These are phyloP conservation scores for Globisporangium nunn DNA, from an alignment of 352 stramenopile species.

Conservation along the genomic window DNA sequence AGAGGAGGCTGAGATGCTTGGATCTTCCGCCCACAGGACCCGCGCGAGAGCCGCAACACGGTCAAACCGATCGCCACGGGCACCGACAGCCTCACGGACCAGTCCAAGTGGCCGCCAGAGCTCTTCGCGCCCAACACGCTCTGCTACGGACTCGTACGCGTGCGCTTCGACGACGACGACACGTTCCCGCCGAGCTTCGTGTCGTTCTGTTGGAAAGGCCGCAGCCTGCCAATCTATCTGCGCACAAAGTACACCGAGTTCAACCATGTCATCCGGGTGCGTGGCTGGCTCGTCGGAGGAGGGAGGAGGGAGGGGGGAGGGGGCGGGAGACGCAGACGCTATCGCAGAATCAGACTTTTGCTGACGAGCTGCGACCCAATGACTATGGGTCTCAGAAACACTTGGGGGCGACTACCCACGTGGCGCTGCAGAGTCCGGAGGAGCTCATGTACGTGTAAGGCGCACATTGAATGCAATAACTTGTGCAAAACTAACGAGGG, in stretches of 20 bases:
- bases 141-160: conserved; percentile 73
- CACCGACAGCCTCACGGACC: conserved; percentile 58
- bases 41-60: conserved; percentile 72
- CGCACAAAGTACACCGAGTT: conserved; percentile 86
- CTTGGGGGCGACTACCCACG: conserved; percentile 63
- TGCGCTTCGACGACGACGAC: conserved; percentile 65
- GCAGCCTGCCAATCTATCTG: conserved; percentile 78
- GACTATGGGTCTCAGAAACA: conserved; percentile 47
- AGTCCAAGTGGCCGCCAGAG: conserved; percentile 61
- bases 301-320: too few relatives aligned
- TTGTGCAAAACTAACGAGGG: background rate
- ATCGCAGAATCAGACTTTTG: background rate
- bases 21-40: conserved; percentile 31
- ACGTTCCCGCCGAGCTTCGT: conserved; percentile 59
- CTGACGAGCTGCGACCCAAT: conserved; percentile 5
- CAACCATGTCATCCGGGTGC: conserved; percentile 81
- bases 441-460: conserved; percentile 54
- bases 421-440: conserved; percentile 65
- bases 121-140: conserved; percentile 74
- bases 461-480: background rate
- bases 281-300: conserved; percentile 4
- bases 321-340: background rate
- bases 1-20: background rate
- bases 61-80: conserved; percentile 67
- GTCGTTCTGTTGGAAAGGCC: conserved; percentile 87